These are phyloP conservation scores for Aureobasidium musti DNA, from an alignment of 2,329 filamentous ascomycete species.

Conservation along the genomic window DNA sequence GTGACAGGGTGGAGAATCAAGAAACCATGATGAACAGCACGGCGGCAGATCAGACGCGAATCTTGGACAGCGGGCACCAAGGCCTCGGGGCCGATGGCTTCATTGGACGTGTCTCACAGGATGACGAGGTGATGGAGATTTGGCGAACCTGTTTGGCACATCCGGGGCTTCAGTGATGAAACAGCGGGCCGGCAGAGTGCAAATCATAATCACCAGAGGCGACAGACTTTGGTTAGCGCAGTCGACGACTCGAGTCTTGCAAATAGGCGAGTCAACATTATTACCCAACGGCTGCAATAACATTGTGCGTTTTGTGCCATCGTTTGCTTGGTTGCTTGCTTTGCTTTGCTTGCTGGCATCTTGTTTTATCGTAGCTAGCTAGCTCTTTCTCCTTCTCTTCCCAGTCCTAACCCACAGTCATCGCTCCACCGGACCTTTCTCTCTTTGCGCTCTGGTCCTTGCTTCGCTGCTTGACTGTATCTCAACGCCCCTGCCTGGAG, in stretches of 20 bases:
- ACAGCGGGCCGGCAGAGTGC: conserved; percentile 13
- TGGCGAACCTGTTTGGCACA: conserved; percentile 6
- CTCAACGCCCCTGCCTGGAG: conserved; percentile 24
- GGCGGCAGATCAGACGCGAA: conserved; percentile 15
- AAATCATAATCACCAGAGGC: conserved; percentile 22
- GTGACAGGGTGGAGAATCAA: conserved; percentile 4
- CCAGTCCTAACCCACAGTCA: conserved; percentile 9
- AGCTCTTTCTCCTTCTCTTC: conserved; percentile 16
- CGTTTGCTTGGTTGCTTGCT: conserved; percentile 24
- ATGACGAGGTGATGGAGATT: conserved; percentile 18
- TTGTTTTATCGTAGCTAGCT: conserved; percentile 9
- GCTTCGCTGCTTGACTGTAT: conserved; percentile 8
- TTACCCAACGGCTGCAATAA: conserved; percentile 27
- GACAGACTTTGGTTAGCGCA: conserved; percentile 24
- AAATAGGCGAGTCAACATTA: conserved; percentile 27
- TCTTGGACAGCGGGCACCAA: conserved; percentile 13
- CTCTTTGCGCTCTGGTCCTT: conserved; percentile 9
- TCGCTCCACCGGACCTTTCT: conserved; percentile 3
- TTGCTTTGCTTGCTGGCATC: conserved; percentile 18
- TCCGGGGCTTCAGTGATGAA: conserved; percentile 13
- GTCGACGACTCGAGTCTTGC: conserved; percentile 19
- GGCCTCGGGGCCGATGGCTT: neutral
- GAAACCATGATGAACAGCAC: conserved; percentile 6
- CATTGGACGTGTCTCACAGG: conserved; percentile 17
- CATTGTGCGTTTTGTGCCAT: conserved; percentile 24